These are phyloP conservation scores for Suhomyces pyralidae DNA, from an alignment of 805 yeast genomes.

Conservation along the genomic window DNA sequence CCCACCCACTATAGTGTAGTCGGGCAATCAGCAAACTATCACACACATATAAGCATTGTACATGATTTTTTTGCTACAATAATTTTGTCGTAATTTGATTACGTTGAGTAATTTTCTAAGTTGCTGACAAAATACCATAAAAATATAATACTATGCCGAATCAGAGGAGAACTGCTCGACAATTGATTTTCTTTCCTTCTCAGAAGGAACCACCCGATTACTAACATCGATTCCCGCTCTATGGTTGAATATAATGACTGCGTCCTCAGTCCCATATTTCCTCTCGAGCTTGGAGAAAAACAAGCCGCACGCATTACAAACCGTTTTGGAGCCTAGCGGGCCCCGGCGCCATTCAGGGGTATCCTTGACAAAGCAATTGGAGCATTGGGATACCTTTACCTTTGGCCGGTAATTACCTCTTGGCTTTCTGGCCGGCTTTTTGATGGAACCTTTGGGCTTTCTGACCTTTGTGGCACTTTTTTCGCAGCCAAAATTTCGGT, in stretches of 20 bases:
- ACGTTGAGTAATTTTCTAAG: no score
- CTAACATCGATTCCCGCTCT: not conserved
- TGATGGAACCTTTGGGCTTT: not conserved
- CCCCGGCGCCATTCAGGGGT: slow-evolving; percentile 96
- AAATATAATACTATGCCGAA: not conserved
- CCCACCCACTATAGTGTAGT: no score
- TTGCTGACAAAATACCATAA: not conserved
- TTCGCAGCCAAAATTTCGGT: not conserved
- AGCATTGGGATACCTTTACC: slow-evolving; percentile 5
- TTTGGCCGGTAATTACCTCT: not conserved
- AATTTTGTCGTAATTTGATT: no score
- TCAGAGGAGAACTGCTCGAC: not conserved
- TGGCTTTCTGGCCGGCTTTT: not conserved
- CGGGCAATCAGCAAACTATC: no score
- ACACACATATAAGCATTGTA: no score
- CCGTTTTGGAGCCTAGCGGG: slow-evolving; percentile 74
- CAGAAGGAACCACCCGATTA: slow-evolving; percentile 11
- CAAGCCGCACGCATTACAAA: slow-evolving; percentile 92
- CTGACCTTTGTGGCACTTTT: not conserved
- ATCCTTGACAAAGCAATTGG: slow-evolving; percentile 67
- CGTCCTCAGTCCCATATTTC: slow-evolving; percentile 42
- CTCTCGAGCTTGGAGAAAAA: slow-evolving; percentile 61
- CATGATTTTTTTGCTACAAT: no score
- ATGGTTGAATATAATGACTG: slow-evolving; percentile 22
- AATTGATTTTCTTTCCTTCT: slow-evolving; percentile 1